A percentile compares a stretch with the other conserved stretches of the same genome.
phyloP scores from a whole-genome alignment of 345 rosid species.

The Aegle marmelos region DNA sequence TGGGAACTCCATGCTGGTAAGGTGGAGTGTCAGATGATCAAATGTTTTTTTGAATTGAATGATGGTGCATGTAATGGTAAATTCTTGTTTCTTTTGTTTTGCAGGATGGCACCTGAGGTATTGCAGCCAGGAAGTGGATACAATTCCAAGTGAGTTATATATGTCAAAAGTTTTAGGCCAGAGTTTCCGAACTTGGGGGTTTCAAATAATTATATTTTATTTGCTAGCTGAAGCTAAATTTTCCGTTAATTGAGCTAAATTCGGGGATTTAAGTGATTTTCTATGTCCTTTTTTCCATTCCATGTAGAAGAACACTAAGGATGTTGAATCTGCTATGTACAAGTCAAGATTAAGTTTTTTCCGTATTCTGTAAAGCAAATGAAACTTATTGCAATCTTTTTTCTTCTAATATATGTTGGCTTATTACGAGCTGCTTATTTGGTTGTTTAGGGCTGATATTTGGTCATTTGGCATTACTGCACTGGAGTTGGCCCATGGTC shows the following conservation, averaged over 20 bases:
- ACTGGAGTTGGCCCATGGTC: conserved; percentile 97
- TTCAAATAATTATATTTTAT: neutral
- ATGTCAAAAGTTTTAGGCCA: neutral
- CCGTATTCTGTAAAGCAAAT: neutral
- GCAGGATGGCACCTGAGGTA: conserved; percentile 99
- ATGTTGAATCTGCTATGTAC: neutral
- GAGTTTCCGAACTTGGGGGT: neutral
- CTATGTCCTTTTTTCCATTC: neutral
- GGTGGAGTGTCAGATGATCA: neutral
- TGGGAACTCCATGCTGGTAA: conserved; percentile 99
- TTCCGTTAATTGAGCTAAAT: neutral
- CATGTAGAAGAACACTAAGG: neutral
- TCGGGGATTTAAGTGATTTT: neutral
- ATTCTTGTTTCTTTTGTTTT: conserved; percentile 19
- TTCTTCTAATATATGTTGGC: neutral
- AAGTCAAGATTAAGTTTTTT: neutral
- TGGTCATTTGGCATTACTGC: conserved; percentile 99
- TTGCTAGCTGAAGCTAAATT: neutral
- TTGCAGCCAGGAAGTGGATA: conserved; percentile 98
- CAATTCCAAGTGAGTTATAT: conserved; percentile 83
- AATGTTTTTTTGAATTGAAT: neutral
- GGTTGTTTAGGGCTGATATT: conserved; percentile 83
- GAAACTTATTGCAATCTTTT: neutral
- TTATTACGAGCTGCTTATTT: conserved; percentile 26
- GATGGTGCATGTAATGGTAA: neutral